Percentiles rank a stretch among this genome's conserved stretches.
These are phyloP conservation scores for Luzula sylvatica DNA, from an alignment of 176 grass and related monocot genomes.

Conservation along the genomic window DNA sequence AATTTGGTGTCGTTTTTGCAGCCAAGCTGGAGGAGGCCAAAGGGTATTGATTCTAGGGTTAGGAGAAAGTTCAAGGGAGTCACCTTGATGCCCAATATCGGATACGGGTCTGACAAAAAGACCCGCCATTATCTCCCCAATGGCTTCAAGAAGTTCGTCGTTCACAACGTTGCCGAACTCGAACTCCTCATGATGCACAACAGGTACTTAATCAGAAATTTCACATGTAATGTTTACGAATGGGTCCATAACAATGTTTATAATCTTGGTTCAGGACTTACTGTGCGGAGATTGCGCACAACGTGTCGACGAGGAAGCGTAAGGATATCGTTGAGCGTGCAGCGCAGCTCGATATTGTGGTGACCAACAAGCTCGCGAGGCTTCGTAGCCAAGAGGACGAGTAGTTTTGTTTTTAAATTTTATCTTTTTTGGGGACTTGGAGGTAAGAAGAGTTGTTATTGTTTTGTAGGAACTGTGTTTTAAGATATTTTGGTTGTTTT, in stretches of 20 bases:
- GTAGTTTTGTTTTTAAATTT: conserved; percentile 14
- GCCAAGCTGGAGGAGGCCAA: conserved; percentile 66
- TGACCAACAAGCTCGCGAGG: conserved; percentile 66
- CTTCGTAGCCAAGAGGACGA: conserved; percentile 64
- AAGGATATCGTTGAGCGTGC: conserved; percentile 69
- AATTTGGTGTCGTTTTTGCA: too few relatives aligned
- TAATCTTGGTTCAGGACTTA: conserved; percentile 33
- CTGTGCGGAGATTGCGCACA: conserved; percentile 59
- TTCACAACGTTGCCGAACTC: conserved; percentile 63
- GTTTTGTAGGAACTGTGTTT: conserved; percentile 17
- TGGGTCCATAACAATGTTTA: not conserved
- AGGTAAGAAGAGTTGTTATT: not conserved
- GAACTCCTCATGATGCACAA: conserved; percentile 90
- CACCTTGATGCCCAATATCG: conserved; percentile 70
- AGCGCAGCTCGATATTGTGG: conserved; percentile 56
- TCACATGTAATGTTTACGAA: not conserved
- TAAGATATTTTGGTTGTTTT: not conserved
- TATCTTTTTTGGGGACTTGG: not conserved
- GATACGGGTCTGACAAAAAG: conserved; percentile 72
- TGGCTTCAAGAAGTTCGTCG: conserved; percentile 70
- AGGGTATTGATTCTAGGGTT: conserved; percentile 77
- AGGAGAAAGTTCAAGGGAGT: conserved; percentile 67
- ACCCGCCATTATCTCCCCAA: conserved; percentile 59
- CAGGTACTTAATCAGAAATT: conserved; percentile 35
- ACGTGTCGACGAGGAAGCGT: conserved; percentile 49